Evolutionary conservation across 2,329 filamentous ascomycete species (phyloP).

Genomic region (Trichoderma atroviride): DNA sequence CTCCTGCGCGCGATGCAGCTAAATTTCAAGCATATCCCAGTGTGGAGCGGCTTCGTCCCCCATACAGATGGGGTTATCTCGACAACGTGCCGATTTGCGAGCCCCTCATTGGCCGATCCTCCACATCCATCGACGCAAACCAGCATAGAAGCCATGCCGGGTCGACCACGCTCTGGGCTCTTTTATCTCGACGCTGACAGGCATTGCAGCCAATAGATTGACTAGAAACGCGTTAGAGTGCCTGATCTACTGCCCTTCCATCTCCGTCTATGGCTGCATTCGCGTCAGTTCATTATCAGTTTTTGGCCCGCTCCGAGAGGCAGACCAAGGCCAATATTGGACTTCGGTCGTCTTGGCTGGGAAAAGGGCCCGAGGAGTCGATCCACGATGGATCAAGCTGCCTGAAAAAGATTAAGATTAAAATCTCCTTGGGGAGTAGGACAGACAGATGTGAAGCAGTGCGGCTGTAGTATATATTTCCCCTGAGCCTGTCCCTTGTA

Average conservation of each 20-base stretch:
- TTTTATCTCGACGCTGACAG: not conserved
- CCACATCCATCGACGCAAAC: not conserved
- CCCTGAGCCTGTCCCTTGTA: constrained; percentile 7
- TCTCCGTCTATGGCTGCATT: constrained; percentile 25
- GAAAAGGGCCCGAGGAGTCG: constrained; percentile 21
- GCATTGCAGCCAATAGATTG: constrained; percentile 24
- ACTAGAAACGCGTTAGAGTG: not conserved
- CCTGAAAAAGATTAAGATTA: constrained; percentile 20
- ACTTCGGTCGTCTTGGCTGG: constrained; percentile 23
- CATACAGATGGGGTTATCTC: constrained; percentile 18
- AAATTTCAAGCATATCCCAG: constrained; percentile 20
- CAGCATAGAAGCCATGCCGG: not conserved
- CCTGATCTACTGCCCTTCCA: constrained; percentile 20
- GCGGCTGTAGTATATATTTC: constrained; percentile 15
- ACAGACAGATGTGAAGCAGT: not conserved
- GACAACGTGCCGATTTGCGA: constrained; percentile 19
- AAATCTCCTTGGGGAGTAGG: constrained; percentile 1
- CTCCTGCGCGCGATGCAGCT: constrained; percentile 11
- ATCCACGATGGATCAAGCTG: constrained; percentile 15
- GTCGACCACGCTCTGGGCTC: constrained; percentile 14
- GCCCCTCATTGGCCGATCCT: constrained; percentile 25
- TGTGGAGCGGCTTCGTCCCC: constrained; percentile 13
- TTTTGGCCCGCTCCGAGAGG: constrained; percentile 17
- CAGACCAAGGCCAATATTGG: not conserved
- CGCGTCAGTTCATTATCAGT: constrained; percentile 13